Conservation (phyloP, 1,284 basidiomycete genomes). For the Cutaneotrichosporon arboriforme region DNA sequence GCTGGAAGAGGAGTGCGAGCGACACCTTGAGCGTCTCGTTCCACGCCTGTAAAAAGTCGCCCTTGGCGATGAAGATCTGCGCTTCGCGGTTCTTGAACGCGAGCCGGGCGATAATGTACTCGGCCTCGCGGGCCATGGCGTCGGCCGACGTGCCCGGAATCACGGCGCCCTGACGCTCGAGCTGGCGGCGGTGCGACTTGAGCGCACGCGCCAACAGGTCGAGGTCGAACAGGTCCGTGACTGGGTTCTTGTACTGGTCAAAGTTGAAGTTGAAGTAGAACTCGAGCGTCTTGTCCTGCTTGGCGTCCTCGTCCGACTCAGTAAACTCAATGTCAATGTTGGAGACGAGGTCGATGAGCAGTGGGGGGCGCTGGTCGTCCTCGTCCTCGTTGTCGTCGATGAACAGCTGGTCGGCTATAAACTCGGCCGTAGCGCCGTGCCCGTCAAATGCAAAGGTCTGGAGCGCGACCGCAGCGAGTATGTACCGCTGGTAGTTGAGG, state of each 20-base stretch:
- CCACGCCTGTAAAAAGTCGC: conserved; percentile 73
- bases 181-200: conserved; percentile 55
- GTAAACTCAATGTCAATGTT: conserved; percentile 83
- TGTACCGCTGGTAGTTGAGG: conserved; percentile 73
- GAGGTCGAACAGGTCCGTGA: conserved; percentile 71
- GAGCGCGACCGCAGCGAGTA: conserved; percentile 79
- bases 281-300: conserved; percentile 53
- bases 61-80: conserved; percentile 66
- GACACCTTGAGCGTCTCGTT: conserved; percentile 72
- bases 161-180: conserved; percentile 65
- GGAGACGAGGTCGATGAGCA: conserved; percentile 80
- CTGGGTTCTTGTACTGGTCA: conserved; percentile 64
- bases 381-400: conserved; percentile 54
- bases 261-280: conserved; percentile 68
- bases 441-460: conserved; percentile 82
- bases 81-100: conserved; percentile 80
- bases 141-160: conserved; percentile 61
- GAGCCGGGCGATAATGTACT: conserved; percentile 72
- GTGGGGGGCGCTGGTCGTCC: conserved; percentile 66
- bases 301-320: conserved; percentile 62
- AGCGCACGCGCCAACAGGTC: conserved; percentile 64
- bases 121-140: conserved; percentile 63
- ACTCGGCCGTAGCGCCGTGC: conserved; percentile 65
- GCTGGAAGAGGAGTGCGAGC: conserved; percentile 72
- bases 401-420: conserved; percentile 69